These are phyloP conservation scores for Colletotrichum camelliae DNA, from an alignment of 2,329 filamentous ascomycete genomes.

Conservation along the genomic window DNA sequence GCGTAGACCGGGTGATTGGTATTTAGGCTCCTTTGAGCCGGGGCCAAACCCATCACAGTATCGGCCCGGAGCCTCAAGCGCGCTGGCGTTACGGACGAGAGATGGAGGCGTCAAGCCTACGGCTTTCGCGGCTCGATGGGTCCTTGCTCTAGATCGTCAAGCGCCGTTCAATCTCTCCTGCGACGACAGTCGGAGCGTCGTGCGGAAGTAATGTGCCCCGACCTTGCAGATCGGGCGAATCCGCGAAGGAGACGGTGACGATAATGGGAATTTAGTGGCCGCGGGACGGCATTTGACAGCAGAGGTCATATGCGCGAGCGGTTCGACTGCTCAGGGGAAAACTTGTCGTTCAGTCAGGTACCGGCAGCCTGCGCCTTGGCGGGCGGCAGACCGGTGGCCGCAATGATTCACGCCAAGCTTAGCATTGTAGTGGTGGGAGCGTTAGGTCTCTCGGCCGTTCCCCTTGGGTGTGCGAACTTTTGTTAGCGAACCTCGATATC, in stretches of 20 bases:
- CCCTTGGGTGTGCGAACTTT: background rate
- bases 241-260: background rate
- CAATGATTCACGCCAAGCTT: background rate
- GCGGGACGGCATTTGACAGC: background rate
- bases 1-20: background rate
- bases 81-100: background rate
- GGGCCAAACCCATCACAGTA: background rate
- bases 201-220: background rate
- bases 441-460: background rate
- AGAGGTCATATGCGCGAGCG: background rate
- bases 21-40: background rate
- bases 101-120: background rate
- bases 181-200: background rate
- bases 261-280: background rate
- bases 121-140: background rate
- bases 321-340: background rate
- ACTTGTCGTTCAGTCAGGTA: background rate
- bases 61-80: background rate
- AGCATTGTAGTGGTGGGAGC: background rate
- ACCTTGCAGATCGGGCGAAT: background rate
- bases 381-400: background rate
- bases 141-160: background rate
- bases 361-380: background rate
- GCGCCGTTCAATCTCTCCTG: background rate
- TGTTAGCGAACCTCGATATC: background rate